Percentiles rank a stretch among this genome's conserved stretches.
Conservation (phyloP, 1,284 basidiomycete genomes). For the Puccinia triticina region DNA sequence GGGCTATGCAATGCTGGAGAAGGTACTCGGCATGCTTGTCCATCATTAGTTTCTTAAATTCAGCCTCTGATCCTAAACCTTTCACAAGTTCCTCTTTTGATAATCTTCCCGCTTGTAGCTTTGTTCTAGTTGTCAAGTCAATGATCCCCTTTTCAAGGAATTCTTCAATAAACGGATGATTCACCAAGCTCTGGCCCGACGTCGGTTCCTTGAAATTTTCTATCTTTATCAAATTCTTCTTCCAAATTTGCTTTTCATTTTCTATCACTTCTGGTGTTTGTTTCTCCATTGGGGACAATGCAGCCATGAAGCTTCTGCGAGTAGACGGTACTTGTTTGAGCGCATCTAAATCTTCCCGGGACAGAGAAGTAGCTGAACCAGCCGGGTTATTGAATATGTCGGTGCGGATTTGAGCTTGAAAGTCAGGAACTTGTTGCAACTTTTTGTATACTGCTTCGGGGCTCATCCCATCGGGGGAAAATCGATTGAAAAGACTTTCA, state of each 20-base stretch:
- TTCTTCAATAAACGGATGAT: constrained; percentile 17
- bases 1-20: background rate
- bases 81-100: background rate
- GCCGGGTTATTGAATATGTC: background rate
- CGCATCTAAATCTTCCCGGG: background rate
- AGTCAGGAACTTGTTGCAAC: background rate
- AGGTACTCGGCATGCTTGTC: background rate
- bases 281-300: no score
- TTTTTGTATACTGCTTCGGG: constrained; percentile 6
- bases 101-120: background rate
- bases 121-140: background rate
- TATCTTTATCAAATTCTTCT: no score
- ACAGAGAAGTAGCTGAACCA: background rate
- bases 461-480: background rate
- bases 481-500: constrained; percentile 5
- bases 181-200: background rate
- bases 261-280: no score
- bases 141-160: background rate
- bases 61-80: background rate
- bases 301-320: no score
- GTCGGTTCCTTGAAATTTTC: background rate
- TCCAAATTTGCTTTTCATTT: no score
- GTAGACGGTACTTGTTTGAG: background rate
- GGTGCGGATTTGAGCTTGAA: background rate
- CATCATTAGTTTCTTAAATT: background rate